Conservation (phyloP, 805 yeast genomes). For the Lipomyces kockii region DNA sequence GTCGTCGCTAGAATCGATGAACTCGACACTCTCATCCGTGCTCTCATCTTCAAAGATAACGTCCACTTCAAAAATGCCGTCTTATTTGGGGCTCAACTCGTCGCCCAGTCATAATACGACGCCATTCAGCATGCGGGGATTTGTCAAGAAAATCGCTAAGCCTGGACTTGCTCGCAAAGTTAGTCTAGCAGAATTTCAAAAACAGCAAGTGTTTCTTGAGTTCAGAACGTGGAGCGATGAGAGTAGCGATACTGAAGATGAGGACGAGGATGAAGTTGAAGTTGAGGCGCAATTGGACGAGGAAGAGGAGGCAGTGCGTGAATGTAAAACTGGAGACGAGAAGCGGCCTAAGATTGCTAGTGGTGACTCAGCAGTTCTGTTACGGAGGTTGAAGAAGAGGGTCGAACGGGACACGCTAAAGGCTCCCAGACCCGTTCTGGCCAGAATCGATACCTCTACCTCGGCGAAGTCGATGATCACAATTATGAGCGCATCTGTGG, state of each 20-base stretch:
- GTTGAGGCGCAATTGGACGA: not conserved
- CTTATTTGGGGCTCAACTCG: not conserved
- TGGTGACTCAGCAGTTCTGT: not conserved
- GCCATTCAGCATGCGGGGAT: not conserved
- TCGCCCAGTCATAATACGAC: not conserved
- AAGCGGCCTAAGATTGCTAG: not conserved
- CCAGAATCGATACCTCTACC: not conserved
- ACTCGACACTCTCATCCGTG: not conserved
- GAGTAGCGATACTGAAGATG: not conserved
- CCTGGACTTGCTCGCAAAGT: not conserved
- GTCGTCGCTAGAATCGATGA: not conserved
- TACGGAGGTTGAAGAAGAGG: not conserved
- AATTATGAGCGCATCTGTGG: not conserved
- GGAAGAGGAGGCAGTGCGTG: not conserved
- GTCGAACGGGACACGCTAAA: not conserved
- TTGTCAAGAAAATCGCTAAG: not conserved
- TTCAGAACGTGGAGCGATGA: constrained; percentile 2
- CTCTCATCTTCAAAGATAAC: not conserved
- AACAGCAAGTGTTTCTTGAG: not conserved
- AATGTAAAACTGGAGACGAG: not conserved
- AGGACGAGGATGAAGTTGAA: not conserved
- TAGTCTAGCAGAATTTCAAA: not conserved
- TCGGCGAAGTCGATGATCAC: not conserved
- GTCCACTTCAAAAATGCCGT: not conserved
- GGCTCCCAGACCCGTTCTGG: not conserved